Evolutionary conservation across 2,329 filamentous ascomycete genomes (phyloP).

Genomic region (Graphium sp.): DNA sequence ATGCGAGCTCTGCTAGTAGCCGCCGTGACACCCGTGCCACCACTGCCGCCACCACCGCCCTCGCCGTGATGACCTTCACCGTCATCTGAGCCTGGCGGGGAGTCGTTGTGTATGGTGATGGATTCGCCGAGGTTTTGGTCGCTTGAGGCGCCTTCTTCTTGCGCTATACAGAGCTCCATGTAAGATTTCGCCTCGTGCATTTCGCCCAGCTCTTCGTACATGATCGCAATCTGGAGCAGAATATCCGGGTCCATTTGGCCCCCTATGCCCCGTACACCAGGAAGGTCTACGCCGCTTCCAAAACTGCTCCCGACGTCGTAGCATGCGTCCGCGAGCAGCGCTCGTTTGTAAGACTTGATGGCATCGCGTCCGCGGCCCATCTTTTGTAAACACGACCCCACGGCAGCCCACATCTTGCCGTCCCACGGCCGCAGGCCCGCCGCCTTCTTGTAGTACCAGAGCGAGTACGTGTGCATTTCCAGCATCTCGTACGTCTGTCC

Average conservation of each 20-base stretch:
- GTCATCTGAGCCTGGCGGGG: conserved; percentile 20
- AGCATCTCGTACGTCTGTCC: conserved; percentile 95
- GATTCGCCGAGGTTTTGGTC: conserved; percentile 25
- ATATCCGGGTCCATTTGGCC: conserved; percentile 74
- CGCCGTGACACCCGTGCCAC: conserved; percentile 68
- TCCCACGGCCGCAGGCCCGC: conserved; percentile 89
- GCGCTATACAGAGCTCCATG: conserved; percentile 89
- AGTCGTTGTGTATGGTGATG: conserved; percentile 38
- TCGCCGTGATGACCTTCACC: conserved; percentile 16
- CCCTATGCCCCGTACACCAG: conserved; percentile 30
- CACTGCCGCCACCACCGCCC: conserved; percentile 6
- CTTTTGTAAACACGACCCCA: conserved; percentile 79
- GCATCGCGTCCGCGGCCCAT: conserved; percentile 78
- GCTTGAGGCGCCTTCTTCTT: conserved; percentile 57
- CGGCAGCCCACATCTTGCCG: conserved; percentile 97
- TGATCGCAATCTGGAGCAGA: conserved; percentile 70
- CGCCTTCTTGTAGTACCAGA: conserved; percentile 96
- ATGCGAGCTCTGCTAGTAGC: conserved; percentile 85
- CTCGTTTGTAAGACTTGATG: conserved; percentile 88
- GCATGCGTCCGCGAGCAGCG: conserved; percentile 73
- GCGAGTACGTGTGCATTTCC: conserved; percentile 92
- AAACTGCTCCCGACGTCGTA: conserved; percentile 51
- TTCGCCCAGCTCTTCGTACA: conserved; percentile 71
- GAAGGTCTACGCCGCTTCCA: conserved; percentile 24
- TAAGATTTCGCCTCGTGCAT: conserved; percentile 72